Percentiles rank a stretch among this genome's conserved stretches.
Evolutionary conservation across 2,329 filamentous ascomycete genomes (phyloP).

Genomic region (Cladosporium sp.): DNA sequence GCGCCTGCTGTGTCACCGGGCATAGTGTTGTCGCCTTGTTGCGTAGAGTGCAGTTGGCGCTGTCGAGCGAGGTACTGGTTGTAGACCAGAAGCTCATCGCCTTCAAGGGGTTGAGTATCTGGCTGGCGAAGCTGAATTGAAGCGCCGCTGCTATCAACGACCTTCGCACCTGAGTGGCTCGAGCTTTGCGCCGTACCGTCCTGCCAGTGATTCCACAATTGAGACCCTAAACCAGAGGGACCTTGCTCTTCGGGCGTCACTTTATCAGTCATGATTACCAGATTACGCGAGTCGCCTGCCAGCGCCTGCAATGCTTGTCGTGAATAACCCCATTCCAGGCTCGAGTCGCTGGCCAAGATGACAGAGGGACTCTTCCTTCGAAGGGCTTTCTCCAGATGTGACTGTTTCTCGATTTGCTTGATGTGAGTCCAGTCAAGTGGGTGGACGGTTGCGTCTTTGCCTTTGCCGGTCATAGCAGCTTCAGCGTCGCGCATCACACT

Average conservation of each 20-base stretch:
- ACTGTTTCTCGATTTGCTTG: conserved; percentile 72
- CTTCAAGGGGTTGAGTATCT: conserved; percentile 61
- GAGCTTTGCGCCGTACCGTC: conserved; percentile 29
- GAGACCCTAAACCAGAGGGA: conserved; percentile 58
- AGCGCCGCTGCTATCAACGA: conserved; percentile 59
- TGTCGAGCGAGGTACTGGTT: conserved; percentile 90
- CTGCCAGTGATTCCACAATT: conserved; percentile 60
- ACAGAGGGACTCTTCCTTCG: conserved; percentile 55
- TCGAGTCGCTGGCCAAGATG: conserved; percentile 84
- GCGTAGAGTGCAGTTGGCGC: conserved; percentile 75
- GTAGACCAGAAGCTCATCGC: conserved; percentile 72
- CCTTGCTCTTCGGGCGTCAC: conserved; percentile 38
- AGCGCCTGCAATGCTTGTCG: conserved; percentile 69
- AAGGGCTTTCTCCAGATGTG: conserved; percentile 68
- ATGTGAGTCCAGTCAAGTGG: conserved; percentile 89
- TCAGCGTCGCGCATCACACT: conserved; percentile 72
- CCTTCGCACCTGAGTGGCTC: conserved; percentile 26
- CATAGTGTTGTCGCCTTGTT: conserved; percentile 63
- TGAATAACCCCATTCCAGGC: conserved; percentile 91
- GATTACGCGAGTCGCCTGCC: conserved; percentile 69
- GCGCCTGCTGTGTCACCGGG: conserved; percentile 67
- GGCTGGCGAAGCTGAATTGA: conserved; percentile 26
- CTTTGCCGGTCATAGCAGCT: conserved; percentile 38
- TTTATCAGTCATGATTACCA: conserved; percentile 81
- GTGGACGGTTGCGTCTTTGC: conserved; percentile 45